Percentiles rank a stretch among this genome's conserved stretches.
phyloP scores from a whole-genome alignment of 345 rosid genomes.

The Ricinus communis region DNA sequence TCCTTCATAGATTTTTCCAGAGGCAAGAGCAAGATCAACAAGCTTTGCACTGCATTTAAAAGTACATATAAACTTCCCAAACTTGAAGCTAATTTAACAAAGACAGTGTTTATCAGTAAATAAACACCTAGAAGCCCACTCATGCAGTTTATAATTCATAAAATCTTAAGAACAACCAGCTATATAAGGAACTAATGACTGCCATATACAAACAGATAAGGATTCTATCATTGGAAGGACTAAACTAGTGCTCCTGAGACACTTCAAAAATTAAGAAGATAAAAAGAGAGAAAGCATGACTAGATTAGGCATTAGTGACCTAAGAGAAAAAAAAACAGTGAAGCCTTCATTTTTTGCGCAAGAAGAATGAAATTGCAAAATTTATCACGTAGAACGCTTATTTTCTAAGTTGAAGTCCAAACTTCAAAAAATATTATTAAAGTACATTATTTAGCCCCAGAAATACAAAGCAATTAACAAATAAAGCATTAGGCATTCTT shows the following conservation, averaged over 20 bases:
- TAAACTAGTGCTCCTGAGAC: neutral
- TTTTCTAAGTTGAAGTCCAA: too few relatives aligned
- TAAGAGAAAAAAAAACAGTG: too few relatives aligned
- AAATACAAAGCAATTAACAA: too few relatives aligned
- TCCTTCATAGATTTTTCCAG: conserved; percentile 79
- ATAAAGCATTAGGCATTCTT: too few relatives aligned
- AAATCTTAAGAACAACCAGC: neutral
- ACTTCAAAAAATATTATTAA: too few relatives aligned
- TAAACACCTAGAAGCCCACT: neutral
- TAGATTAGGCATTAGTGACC: too few relatives aligned
- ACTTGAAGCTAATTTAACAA: neutral
- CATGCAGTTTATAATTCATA: too few relatives aligned
- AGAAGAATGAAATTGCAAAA: too few relatives aligned
- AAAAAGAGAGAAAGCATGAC: neutral
- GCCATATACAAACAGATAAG: neutral
- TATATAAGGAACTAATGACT: neutral
- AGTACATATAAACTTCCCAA: conserved; percentile 12
- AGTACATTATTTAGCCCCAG: too few relatives aligned
- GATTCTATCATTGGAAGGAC: neutral
- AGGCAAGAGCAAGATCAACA: conserved; percentile 83
- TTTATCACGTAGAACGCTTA: too few relatives aligned
- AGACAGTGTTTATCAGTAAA: neutral
- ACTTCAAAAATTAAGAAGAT: neutral
- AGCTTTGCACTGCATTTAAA: conserved; percentile 74
- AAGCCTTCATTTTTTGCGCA: too few relatives aligned